A percentile compares a stretch with the other conserved stretches of the same genome.
phyloP scores from a whole-genome alignment of 805 yeast genomes.

The baker's yeast (Saccharomyces cerevisiae) region DNA sequence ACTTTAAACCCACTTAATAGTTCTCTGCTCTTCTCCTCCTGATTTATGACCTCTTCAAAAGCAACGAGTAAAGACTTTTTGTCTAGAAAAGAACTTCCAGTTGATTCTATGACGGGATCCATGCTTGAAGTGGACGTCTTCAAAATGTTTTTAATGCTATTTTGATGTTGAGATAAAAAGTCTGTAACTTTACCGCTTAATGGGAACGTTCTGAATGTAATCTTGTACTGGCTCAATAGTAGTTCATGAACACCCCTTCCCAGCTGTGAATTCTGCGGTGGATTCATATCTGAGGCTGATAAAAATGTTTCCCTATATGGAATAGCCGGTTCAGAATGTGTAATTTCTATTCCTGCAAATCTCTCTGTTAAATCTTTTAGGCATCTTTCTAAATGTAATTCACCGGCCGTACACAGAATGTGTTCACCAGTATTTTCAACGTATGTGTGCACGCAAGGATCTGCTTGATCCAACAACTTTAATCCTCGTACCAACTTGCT shows the following conservation, averaged over 20 bases:
- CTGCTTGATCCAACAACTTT: conserved; percentile 72
- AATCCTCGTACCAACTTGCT: conserved; percentile 70
- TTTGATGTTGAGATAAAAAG: conserved; percentile 42
- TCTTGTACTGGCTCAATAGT: conserved; percentile 41
- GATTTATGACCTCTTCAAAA: conserved; percentile 28
- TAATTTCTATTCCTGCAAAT: conserved; percentile 84
- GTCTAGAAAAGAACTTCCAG: not conserved
- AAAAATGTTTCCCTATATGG: conserved; percentile 86
- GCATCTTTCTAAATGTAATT: conserved; percentile 90
- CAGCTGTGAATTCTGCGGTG: conserved; percentile 37
- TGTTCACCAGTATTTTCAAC: conserved; percentile 88
- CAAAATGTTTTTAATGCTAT: conserved; percentile 32
- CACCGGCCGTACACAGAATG: conserved; percentile 92
- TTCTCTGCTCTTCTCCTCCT: conserved; percentile 21
- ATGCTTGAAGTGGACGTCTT: conserved; percentile 13
- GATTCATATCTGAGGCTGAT: conserved; percentile 42
- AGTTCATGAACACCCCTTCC: conserved; percentile 46
- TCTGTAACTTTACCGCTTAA: conserved; percentile 43
- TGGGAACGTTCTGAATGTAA: conserved; percentile 43
- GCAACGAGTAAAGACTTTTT: conserved; percentile 5
- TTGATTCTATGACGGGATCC: conserved; percentile 6
- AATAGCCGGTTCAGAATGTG: conserved; percentile 84
- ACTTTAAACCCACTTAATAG: conserved; percentile 28
- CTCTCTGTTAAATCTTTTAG: conserved; percentile 81
- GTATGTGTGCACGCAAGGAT: conserved; percentile 86